phyloP scores from a whole-genome alignment of 2,329 filamentous ascomycete species.

The Ceratocystis diversiconidia region DNA sequence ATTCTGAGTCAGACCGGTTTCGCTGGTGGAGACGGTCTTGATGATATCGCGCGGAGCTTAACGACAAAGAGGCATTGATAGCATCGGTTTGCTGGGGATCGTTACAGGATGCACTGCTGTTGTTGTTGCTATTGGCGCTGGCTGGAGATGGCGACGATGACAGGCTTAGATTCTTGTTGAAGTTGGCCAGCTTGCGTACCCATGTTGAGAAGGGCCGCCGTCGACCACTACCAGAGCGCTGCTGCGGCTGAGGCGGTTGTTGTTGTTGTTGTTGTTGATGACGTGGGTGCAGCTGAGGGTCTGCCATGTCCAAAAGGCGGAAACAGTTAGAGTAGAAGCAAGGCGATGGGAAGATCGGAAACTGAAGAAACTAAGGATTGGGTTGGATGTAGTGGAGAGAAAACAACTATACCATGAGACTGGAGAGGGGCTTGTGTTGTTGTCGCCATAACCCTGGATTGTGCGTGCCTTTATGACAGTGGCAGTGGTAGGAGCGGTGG shows the following conservation, averaged over 20 bases:
- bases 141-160: slow-evolving; percentile 32
- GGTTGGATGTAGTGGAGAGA: background rate
- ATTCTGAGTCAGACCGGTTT: slow-evolving; percentile 13
- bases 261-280: background rate
- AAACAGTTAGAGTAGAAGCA: background rate
- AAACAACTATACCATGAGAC: slow-evolving; percentile 20
- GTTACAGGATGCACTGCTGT: slow-evolving; percentile 21
- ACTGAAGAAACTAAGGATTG: background rate
- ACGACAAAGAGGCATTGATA: background rate
- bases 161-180: slow-evolving; percentile 56
- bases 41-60: slow-evolving; percentile 8
- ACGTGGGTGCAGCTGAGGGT: background rate
- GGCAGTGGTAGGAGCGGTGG: too few relatives aligned
- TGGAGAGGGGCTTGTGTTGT: slow-evolving; percentile 19
- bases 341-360: background rate
- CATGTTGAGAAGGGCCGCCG: slow-evolving; percentile 80
- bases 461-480: background rate
- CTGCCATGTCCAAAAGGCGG: slow-evolving; percentile 2
- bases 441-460: slow-evolving; percentile 20
- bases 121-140: slow-evolving; percentile 21
- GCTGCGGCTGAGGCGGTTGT: background rate
- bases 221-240: slow-evolving; percentile 29
- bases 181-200: slow-evolving; percentile 84
- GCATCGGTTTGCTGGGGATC: slow-evolving; percentile 20
- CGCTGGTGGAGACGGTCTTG: slow-evolving; percentile 10